phyloP scores from a whole-genome alignment of 2,329 filamentous ascomycete genomes.

The Iodosphaeria phyllophila region DNA sequence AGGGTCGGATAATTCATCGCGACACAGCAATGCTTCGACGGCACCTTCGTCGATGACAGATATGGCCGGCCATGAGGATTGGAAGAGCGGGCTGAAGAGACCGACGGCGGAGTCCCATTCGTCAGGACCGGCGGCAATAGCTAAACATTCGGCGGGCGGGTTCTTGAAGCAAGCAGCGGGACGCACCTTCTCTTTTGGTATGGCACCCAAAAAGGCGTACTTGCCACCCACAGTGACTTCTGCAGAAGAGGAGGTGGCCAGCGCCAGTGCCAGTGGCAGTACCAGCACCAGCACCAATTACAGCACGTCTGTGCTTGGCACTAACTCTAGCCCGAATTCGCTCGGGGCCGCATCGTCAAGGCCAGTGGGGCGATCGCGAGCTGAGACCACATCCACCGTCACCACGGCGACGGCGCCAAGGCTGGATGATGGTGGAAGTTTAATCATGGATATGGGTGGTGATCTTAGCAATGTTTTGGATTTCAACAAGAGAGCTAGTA shows the following conservation, averaged over 20 bases:
- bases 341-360: constrained; percentile 9
- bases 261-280: constrained; percentile 11
- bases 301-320: too few relatives aligned
- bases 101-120: constrained; percentile 17
- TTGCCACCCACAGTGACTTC: constrained; percentile 17
- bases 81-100: constrained; percentile 16
- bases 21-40: constrained; percentile 43
- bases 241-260: constrained; percentile 17
- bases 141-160: constrained; percentile 28
- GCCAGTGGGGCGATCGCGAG: constrained; percentile 20
- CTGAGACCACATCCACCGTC: constrained; percentile 33
- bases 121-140: constrained; percentile 18
- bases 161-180: constrained; percentile 37
- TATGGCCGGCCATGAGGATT: constrained; percentile 19
- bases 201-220: constrained; percentile 29
- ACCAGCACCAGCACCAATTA: constrained; percentile 10
- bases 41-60: constrained; percentile 39
- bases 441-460: constrained; percentile 34
- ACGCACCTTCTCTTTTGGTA: constrained; percentile 41
- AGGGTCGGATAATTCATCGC: constrained; percentile 39
- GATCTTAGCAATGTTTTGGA: constrained; percentile 38
- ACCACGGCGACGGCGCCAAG: constrained; percentile 33
- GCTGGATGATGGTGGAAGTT: constrained; percentile 23
- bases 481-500: constrained; percentile 36
- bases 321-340: too few relatives aligned